These are phyloP conservation scores for Entelexis sorbosivorans DNA, from an alignment of 1,139 yeast species.

Conservation along the genomic window DNA sequence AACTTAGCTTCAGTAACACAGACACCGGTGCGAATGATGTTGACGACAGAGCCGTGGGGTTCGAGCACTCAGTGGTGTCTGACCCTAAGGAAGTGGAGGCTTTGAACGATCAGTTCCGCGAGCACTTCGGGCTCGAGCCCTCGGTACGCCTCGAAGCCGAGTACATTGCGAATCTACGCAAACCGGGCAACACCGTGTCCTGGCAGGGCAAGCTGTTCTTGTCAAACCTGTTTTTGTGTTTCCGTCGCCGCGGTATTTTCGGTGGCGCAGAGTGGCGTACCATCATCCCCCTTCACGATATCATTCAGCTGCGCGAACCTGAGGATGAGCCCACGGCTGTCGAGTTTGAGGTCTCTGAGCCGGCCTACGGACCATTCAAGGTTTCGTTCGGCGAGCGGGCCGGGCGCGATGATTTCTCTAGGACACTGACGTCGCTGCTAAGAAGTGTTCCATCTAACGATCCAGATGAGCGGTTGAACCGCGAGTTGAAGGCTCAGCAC, in stretches of 20 bases:
- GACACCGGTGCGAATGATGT: background rate
- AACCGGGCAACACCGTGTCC: conserved; percentile 46
- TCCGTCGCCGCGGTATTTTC: conserved; percentile 71
- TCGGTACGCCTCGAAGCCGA: conserved; percentile 49
- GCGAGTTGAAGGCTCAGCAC: background rate
- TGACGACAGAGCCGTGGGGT: background rate
- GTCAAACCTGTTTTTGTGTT: conserved; percentile 58
- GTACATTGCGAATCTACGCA: conserved; percentile 9
- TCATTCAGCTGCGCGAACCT: conserved; percentile 37
- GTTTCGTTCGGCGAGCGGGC: conserved; percentile 8
- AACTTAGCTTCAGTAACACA: background rate
- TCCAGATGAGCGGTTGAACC: conserved; percentile 4
- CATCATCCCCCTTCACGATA: conserved; percentile 68
- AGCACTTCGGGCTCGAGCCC: conserved; percentile 53
- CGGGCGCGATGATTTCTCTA: conserved; percentile 5
- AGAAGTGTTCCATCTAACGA: background rate
- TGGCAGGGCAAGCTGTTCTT: conserved; percentile 73
- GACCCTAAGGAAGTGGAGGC: conserved; percentile 14
- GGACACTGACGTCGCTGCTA: background rate
- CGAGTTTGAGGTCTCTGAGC: conserved; percentile 18
- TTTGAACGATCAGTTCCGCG: conserved; percentile 43
- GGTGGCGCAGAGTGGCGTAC: conserved; percentile 49
- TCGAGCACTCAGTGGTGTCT: background rate
- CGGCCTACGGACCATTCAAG: conserved; percentile 13
- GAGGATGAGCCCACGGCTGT: background rate